Evolutionary conservation across 1,284 basidiomycete species (phyloP).

Genomic region (Sparassis latifolia): DNA sequence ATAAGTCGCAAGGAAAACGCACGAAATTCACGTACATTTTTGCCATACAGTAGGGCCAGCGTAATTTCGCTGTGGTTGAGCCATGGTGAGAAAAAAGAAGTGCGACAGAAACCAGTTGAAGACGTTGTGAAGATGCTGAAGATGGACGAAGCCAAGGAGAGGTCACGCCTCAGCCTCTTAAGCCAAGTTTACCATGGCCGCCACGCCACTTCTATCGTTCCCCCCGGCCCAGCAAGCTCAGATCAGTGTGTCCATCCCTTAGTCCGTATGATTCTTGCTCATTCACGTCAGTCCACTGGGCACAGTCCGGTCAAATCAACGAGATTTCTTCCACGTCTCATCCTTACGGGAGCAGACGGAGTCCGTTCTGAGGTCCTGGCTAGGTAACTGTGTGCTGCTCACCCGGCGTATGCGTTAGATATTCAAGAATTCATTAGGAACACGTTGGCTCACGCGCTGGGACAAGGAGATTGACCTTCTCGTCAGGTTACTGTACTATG

Average conservation of each 20-base stretch:
- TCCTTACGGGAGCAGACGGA: conserved; percentile 74
- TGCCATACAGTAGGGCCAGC: conserved; percentile 66
- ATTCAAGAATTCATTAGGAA: conserved; percentile 44
- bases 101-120: background rate
- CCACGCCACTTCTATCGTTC: conserved; percentile 38
- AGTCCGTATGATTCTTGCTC: background rate
- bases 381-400: conserved; percentile 46
- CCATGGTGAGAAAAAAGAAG: conserved; percentile 12
- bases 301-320: conserved; percentile 79
- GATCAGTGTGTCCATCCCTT: conserved; percentile 54
- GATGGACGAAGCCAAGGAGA: background rate
- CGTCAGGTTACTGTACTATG: conserved; percentile 70
- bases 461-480: conserved; percentile 74
- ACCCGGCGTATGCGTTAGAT: background rate
- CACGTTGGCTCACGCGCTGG: conserved; percentile 77
- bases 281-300: conserved; percentile 4
- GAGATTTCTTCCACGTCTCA: conserved; percentile 75
- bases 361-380: conserved; percentile 66
- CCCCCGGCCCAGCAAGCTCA: conserved; percentile 79
- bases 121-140: background rate
- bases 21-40: conserved; percentile 47
- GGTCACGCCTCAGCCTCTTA: no score
- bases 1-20: no score
- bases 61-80: conserved; percentile 39
- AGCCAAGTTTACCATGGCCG: background rate